phyloP scores from a whole-genome alignment of 2,329 filamentous ascomycete genomes.

The Teratosphaeria destructans region DNA sequence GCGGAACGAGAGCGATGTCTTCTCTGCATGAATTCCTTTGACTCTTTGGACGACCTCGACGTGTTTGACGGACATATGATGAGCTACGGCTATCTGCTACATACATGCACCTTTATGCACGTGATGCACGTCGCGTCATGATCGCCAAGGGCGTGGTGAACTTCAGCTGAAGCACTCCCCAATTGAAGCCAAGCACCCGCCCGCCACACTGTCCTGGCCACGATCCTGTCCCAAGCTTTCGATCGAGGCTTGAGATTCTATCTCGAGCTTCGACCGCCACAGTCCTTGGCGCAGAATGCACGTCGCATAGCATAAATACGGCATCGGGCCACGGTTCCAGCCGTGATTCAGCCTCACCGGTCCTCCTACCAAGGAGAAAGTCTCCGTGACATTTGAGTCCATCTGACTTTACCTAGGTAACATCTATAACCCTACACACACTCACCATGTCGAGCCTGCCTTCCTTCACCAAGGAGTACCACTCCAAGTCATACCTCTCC shows the following conservation, averaged over 20 bases:
- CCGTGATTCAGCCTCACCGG: background rate
- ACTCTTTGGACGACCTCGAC: no score
- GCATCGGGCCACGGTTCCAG: background rate
- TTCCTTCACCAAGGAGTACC: background rate
- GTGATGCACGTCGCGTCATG: background rate
- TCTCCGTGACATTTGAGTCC: background rate
- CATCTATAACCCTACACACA: background rate
- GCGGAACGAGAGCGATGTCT: constrained; percentile 6
- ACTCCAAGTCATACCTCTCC: background rate
- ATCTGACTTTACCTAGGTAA: background rate
- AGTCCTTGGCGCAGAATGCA: background rate
- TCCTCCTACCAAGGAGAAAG: background rate
- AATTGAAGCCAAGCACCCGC: background rate
- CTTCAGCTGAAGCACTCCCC: background rate
- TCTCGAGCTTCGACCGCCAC: background rate
- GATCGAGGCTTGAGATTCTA: background rate
- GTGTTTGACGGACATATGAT: background rate
- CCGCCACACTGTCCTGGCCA: background rate
- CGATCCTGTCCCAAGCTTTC: background rate
- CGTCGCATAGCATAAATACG: background rate
- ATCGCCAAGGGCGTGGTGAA: background rate
- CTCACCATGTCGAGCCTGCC: background rate
- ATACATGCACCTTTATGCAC: no score
- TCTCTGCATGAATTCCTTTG: no score
- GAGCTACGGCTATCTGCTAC: background rate